These are phyloP conservation scores for Williopsis jadinii DNA, from an alignment of 1,139 yeast genomes.

Conservation along the genomic window DNA sequence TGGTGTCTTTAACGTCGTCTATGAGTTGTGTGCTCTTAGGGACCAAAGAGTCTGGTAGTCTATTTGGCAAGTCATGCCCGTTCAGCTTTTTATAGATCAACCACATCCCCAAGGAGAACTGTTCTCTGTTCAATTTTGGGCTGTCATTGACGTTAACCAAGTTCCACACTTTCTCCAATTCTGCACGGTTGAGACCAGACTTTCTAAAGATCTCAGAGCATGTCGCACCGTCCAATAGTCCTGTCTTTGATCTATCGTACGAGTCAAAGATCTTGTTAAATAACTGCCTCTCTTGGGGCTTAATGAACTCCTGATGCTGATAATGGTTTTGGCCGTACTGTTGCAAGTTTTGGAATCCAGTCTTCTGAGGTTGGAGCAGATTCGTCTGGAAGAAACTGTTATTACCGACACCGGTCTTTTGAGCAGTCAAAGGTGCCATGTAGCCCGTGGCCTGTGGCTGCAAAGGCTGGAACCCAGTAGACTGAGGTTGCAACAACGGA, in stretches of 20 bases:
- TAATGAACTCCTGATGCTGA: slow-evolving; percentile 49
- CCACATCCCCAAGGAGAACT: slow-evolving; percentile 81
- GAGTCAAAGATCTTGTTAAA: slow-evolving; percentile 84
- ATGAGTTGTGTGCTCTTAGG: slow-evolving; percentile 69
- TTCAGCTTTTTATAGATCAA: slow-evolving; percentile 68
- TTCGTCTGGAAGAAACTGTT: slow-evolving; percentile 53
- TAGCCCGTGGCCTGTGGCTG: slow-evolving; percentile 39
- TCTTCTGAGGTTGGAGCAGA: slow-evolving; percentile 45
- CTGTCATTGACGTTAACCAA: slow-evolving; percentile 61
- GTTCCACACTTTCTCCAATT: slow-evolving; percentile 88
- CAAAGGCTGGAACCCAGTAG: slow-evolving; percentile 25
- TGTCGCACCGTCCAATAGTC: slow-evolving; percentile 72
- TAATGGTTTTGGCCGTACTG: slow-evolving; percentile 24
- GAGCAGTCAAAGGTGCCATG: slow-evolving; percentile 26
- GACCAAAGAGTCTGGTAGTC: slow-evolving; percentile 63
- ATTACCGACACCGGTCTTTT: slow-evolving; percentile 30
- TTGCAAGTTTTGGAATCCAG: slow-evolving; percentile 38
- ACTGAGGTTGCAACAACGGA: slow-evolving; percentile 25
- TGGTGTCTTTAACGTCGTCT: slow-evolving; percentile 51
- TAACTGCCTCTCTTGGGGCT: slow-evolving; percentile 69
- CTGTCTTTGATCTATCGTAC: slow-evolving; percentile 68
- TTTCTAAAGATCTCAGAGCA: slow-evolving; percentile 87
- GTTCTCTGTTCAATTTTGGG: slow-evolving; percentile 67
- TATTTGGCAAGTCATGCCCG: slow-evolving; percentile 66
- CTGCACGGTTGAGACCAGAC: slow-evolving; percentile 80